Conservation (phyloP, 2,329 filamentous ascomycete species). For the Penicillium sp. region DNA sequence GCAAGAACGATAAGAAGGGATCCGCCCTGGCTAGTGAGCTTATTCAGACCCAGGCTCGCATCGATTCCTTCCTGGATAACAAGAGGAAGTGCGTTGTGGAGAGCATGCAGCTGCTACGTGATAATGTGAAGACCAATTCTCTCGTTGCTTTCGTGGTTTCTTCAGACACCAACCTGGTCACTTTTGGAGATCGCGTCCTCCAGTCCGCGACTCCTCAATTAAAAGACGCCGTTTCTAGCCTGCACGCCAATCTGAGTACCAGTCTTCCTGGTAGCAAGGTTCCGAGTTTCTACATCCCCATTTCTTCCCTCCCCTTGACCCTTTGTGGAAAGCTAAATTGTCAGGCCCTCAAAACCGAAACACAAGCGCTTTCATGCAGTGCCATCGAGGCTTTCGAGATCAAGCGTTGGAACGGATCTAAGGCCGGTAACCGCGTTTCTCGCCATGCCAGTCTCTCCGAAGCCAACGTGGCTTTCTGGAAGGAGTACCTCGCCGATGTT, state of each 20-base stretch:
- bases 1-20: constrained; percentile 21
- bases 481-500: constrained; percentile 42
- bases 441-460: constrained; percentile 20
- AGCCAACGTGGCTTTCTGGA: constrained; percentile 46
- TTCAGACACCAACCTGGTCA: neutral
- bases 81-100: constrained; percentile 24
- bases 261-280: constrained; percentile 34
- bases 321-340: constrained; percentile 36
- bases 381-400: constrained; percentile 17
- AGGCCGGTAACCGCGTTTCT: constrained; percentile 11
- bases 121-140: neutral
- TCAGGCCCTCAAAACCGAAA: constrained; percentile 16
- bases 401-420: constrained; percentile 17
- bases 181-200: constrained; percentile 8
- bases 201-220: constrained; percentile 13
- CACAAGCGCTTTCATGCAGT: constrained; percentile 10
- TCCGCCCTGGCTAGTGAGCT: constrained; percentile 1
- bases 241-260: constrained; percentile 25
- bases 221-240: constrained; percentile 10
- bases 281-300: constrained; percentile 35
- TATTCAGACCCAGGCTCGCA: constrained; percentile 13
- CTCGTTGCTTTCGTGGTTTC: constrained; percentile 25
- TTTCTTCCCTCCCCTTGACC: constrained; percentile 33
- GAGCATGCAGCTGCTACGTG: constrained; percentile 5
- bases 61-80: constrained; percentile 11